Evolutionary conservation across 768 basidiomycete species (phyloP), one percentile per base, ranked within the genome.

Genomic region (Lepiota venenata): DNA sequence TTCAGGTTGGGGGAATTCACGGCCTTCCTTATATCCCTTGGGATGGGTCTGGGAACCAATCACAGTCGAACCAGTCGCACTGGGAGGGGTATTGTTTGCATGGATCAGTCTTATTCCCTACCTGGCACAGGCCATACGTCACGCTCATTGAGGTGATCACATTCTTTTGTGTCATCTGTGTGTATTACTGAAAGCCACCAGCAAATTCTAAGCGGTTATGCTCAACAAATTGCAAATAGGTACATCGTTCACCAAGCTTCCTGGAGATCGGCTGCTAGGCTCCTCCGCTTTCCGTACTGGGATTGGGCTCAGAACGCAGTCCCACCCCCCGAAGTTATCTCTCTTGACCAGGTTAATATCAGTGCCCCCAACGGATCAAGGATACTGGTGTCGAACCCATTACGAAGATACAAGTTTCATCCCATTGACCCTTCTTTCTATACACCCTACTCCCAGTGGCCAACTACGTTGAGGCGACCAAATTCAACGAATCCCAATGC

Each of bases 1-100:
- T 75, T 64, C 66, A 70, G 42, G 68, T 83, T 38, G 72, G 68
- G 3, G 78, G 78, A 15, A 80, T 83, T 53, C 81, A 83, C 56
- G 82, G 81, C 5, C 60, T 75, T 20, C 82, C 82, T 0, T 75
- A 69, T 53, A 62, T 65, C 8, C 58, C 63, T 0, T 83, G 78
- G 78, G 71, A 78, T 48, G 75, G 69, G 32, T 3, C 32, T 9
- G 32, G 32, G 10, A 71, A 68, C 5, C 59, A 63, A 18, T 20
- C 63, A 27, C 63, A 60, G 18, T 55, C 58, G 20, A 55, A 66
- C 36, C 63, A 61, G 12, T 54, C 58, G 0, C 57, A 63, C 7
- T 74, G 68, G 68, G 66, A 69, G n/a, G 81, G 81, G 3, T 82
- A 83, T 58, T 83, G 81, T 60, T 74, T 72, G n/a, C 82, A 84